Evolutionary conservation across 2,329 filamentous ascomycete species (phyloP).

Genomic region (Epichloe festucae): DNA sequence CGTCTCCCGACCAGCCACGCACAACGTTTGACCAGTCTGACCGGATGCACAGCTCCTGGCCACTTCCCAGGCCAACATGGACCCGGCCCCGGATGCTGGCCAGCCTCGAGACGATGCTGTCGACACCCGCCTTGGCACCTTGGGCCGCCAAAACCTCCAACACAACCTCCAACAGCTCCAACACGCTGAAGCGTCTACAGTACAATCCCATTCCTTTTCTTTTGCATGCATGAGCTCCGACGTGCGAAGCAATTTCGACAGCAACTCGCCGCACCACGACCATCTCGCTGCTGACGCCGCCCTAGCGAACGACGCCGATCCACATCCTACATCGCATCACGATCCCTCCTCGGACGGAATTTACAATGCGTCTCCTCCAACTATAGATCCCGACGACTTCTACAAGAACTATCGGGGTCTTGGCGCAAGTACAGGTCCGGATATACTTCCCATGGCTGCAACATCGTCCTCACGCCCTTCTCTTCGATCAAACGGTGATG

Average conservation of each 20-base stretch:
- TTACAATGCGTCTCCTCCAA: constrained; percentile 26
- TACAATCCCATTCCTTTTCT: background rate
- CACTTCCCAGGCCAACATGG: constrained; percentile 12
- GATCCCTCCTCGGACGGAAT: constrained; percentile 11
- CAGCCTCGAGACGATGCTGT: constrained; percentile 10
- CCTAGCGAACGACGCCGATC: background rate
- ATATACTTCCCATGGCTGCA: constrained; percentile 23
- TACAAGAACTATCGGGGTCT: constrained; percentile 36
- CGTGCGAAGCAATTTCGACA: constrained; percentile 3
- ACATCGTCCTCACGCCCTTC: constrained; percentile 26
- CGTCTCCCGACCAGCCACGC: constrained; percentile 27
- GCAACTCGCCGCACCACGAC: constrained; percentile 7
- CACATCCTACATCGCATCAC: constrained; percentile 4
- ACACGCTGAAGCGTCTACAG: constrained; percentile 7
- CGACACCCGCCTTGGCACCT: constrained; percentile 6
- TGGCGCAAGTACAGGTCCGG: constrained; percentile 22
- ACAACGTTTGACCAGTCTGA: constrained; percentile 28
- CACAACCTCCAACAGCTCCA: constrained; percentile 16
- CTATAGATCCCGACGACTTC: constrained; percentile 41
- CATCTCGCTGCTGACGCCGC: constrained; percentile 1
- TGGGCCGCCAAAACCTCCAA: constrained; percentile 13
- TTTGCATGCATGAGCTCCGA: background rate
- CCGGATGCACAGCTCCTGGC: constrained; percentile 32
- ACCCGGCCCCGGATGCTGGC: constrained; percentile 19
- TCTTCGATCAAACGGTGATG: constrained; percentile 38